Evolutionary conservation across 257 asterid genomes (phyloP).

Genomic region (Leptodermis oblonga): DNA sequence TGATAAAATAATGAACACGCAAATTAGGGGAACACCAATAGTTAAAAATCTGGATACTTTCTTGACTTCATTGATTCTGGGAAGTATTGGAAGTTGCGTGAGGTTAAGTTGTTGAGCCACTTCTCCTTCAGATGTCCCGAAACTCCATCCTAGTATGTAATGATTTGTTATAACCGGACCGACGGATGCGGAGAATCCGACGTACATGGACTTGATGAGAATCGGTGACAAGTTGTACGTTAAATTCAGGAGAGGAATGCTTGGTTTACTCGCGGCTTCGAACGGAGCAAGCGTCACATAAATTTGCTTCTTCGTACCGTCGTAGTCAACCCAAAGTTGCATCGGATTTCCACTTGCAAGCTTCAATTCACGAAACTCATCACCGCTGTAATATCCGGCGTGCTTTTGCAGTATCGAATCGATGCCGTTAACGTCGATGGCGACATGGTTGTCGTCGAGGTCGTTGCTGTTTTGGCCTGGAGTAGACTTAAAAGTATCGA

Average conservation of each 20-base stretch:
- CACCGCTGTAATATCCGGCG: slow-evolving; percentile 25
- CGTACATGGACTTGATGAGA: slow-evolving; percentile 40
- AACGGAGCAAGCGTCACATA: slow-evolving; percentile 50
- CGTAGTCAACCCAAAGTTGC: slow-evolving; percentile 60
- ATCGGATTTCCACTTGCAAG: slow-evolving; percentile 36
- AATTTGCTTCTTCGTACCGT: slow-evolving; percentile 19
- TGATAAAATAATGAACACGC: not conserved
- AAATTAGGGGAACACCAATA: slow-evolving; percentile 34
- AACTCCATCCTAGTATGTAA: slow-evolving; percentile 66
- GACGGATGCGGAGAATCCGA: slow-evolving; percentile 55
- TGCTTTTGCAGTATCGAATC: slow-evolving; percentile 18
- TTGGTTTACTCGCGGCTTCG: slow-evolving; percentile 27
- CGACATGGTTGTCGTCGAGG: slow-evolving; percentile 51
- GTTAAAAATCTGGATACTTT: slow-evolving; percentile 23
- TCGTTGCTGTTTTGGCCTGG: slow-evolving; percentile 33
- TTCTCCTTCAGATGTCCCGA: slow-evolving; percentile 28
- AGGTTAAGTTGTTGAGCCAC: slow-evolving; percentile 29
- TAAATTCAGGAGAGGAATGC: slow-evolving; percentile 30
- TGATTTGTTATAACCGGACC: slow-evolving; percentile 42
- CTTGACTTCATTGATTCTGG: slow-evolving; percentile 43
- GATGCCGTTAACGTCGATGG: slow-evolving; percentile 46
- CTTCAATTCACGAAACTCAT: slow-evolving; percentile 33
- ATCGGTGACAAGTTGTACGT: slow-evolving; percentile 36
- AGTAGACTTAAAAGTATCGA: slow-evolving; percentile 48
- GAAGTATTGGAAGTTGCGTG: slow-evolving; percentile 49